phyloP scores from a whole-genome alignment of 177 flowering plant genomes.

The Vitis hybrid region DNA sequence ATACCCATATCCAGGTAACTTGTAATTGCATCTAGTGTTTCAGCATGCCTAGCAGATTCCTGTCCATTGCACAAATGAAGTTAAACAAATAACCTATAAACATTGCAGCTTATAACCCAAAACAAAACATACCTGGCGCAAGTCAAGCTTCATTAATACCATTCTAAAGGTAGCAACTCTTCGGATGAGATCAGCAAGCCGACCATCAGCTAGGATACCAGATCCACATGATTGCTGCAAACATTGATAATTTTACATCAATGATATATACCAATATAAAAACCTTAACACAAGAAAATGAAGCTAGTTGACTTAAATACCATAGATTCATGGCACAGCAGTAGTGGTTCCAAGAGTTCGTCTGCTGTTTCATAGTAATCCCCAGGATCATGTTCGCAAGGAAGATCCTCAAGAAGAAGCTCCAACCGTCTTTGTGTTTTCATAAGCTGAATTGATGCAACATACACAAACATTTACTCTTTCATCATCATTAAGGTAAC shows the following conservation, averaged over 20 bases:
- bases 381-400: conserved; percentile 69
- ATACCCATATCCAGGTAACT: conserved; percentile 83
- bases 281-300: background rate
- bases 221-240: conserved; percentile 87
- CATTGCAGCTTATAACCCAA: conserved; percentile 5
- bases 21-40: conserved; percentile 88
- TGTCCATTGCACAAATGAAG: conserved; percentile 28
- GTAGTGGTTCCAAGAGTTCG: conserved; percentile 77
- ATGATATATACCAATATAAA: background rate
- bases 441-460: conserved; percentile 51
- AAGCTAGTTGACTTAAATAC: conserved; percentile 31
- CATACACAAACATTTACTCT: background rate
- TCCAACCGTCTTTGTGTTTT: conserved; percentile 71
- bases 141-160: conserved; percentile 89
- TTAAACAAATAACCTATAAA: conserved; percentile 4
- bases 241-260: conserved; percentile 12
- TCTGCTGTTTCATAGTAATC: conserved; percentile 82
- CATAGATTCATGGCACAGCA: conserved; percentile 87
- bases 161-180: conserved; percentile 92
- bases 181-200: conserved; percentile 84
- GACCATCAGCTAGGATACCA: conserved; percentile 88
- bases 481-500: background rate
- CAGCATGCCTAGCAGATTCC: conserved; percentile 95
- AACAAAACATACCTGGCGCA: conserved; percentile 73
- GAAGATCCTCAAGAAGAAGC: conserved; percentile 87